phyloP scores from a whole-genome alignment of 2,329 filamentous ascomycete species.

The Aspergillus caelatus region DNA sequence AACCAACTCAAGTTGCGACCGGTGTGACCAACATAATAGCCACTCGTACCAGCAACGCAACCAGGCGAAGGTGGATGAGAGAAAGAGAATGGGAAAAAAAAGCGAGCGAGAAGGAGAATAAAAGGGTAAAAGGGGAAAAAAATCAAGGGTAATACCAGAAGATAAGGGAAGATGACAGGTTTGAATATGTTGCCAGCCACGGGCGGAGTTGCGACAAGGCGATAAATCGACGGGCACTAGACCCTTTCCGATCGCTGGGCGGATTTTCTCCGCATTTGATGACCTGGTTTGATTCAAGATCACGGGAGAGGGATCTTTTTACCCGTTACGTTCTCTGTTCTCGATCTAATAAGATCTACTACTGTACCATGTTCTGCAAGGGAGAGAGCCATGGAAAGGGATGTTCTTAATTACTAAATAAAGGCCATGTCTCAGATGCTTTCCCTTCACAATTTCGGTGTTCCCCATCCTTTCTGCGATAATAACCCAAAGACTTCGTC shows the following conservation, averaged over 20 bases:
- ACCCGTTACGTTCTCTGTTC: neutral
- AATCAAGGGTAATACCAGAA: neutral
- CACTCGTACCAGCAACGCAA: conserved; percentile 28
- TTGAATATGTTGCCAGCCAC: neutral
- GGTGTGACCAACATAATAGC: conserved; percentile 30
- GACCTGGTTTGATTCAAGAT: neutral
- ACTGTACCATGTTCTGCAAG: neutral
- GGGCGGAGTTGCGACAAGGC: conserved; percentile 6
- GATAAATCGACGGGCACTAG: neutral
- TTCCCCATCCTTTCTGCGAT: conserved; percentile 53
- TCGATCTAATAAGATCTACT: neutral
- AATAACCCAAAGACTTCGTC: conserved; percentile 56
- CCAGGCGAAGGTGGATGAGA: conserved; percentile 9
- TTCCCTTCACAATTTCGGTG: conserved; percentile 28
- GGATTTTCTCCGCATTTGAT: conserved; percentile 2
- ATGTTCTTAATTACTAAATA: neutral
- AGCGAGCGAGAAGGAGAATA: conserved; percentile 12
- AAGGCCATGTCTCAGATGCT: neutral
- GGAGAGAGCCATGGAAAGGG: neutral
- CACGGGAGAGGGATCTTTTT: neutral
- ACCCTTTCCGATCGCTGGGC: neutral
- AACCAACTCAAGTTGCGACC: conserved; percentile 15
- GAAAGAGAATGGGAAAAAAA: conserved; percentile 8
- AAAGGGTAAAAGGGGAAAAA: conserved; percentile 3
- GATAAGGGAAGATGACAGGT: neutral